Conservation (phyloP, 2,329 filamentous ascomycete species). For the Scortechinia acanthostroma region DNA sequence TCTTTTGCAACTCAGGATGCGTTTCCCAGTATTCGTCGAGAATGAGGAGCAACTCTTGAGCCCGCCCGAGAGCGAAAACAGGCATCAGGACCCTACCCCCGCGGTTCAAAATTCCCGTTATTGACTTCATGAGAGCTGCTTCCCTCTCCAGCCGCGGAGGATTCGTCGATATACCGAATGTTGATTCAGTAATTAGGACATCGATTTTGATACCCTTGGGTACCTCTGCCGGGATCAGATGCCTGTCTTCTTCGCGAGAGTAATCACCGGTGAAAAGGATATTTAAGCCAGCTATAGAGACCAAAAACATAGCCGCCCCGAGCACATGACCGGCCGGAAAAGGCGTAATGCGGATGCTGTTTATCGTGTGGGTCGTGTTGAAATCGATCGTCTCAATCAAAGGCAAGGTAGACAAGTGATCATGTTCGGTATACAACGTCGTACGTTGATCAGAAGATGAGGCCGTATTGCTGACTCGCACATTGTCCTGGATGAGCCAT, state of each 20-base stretch:
- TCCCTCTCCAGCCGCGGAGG: conserved; percentile 86
- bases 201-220: conserved; percentile 86
- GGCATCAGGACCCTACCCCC: conserved; percentile 90
- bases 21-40: conserved; percentile 95
- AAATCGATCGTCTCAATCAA: conserved; percentile 97
- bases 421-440: conserved; percentile 78
- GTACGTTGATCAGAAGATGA: conserved; percentile 18
- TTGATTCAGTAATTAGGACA: conserved; percentile 94
- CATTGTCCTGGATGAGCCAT: conserved; percentile 95
- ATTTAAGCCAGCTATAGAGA: conserved; percentile 93
- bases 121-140: conserved; percentile 87
- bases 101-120: conserved; percentile 82
- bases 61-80: conserved; percentile 87
- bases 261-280: conserved; percentile 98
- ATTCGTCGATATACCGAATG: conserved; percentile 91
- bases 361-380: conserved; percentile 94
- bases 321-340: conserved; percentile 97
- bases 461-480: conserved; percentile 74
- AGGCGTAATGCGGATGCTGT: conserved; percentile 90
- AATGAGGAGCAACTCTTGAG: conserved; percentile 88
- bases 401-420: conserved; percentile 87
- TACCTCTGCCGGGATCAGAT: conserved; percentile 88
- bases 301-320: conserved; percentile 94
- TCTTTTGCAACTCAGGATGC: conserved; percentile 79
- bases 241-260: conserved; percentile 87